phyloP scores from a whole-genome alignment of 1,284 basidiomycete species.

The Cutaneotrichosporon mucoides region DNA sequence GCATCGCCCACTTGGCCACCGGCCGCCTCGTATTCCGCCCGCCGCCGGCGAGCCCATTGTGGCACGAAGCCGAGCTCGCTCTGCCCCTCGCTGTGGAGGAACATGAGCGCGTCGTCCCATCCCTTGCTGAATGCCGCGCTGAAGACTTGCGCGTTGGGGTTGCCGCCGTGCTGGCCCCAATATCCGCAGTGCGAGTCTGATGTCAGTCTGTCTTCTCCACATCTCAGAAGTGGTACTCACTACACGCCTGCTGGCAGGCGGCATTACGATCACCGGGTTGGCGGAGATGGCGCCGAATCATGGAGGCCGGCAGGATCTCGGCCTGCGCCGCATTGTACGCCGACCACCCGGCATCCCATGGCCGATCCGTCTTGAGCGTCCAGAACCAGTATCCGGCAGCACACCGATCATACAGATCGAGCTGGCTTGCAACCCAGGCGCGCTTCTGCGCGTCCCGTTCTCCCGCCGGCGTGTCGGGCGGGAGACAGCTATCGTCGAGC shows the following conservation, averaged over 20 bases:
- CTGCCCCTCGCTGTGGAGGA: constrained; percentile 49
- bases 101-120: constrained; percentile 66
- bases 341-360: constrained; percentile 72
- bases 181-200: constrained; percentile 57
- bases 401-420: constrained; percentile 62
- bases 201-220: constrained; percentile 1
- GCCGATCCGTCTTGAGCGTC: constrained; percentile 74
- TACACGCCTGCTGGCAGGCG: constrained; percentile 49
- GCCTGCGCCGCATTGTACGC: constrained; percentile 64
- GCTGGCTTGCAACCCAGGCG: constrained; percentile 62
- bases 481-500: constrained; percentile 64
- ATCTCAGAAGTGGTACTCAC: constrained; percentile 40
- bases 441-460: constrained; percentile 54
- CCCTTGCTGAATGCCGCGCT: constrained; percentile 62
- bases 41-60: constrained; percentile 57
- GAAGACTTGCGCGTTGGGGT: constrained; percentile 64
- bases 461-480: constrained; percentile 51
- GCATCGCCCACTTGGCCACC: constrained; percentile 44
- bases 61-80: constrained; percentile 61
- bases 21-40: constrained; percentile 50
- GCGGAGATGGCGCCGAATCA: constrained; percentile 44
- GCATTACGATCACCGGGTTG: constrained; percentile 44
- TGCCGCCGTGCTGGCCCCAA: constrained; percentile 56
- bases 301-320: constrained; percentile 59
- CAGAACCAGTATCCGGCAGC: constrained; percentile 82